phyloP scores from a whole-genome alignment of 805 yeast genomes.

The Yarrowia yakushimensis region DNA sequence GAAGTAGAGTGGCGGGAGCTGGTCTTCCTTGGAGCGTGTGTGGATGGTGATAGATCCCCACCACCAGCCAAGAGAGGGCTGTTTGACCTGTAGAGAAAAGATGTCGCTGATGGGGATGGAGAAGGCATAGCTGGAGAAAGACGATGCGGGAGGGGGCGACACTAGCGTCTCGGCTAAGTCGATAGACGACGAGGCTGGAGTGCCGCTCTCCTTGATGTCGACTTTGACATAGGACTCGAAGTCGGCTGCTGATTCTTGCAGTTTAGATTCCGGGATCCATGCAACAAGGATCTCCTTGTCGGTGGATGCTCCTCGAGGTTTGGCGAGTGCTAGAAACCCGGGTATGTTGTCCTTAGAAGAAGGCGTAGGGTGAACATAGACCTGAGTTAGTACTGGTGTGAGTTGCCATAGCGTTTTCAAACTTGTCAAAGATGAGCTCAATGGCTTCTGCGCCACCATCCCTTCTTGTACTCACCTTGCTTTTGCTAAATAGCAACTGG shows the following conservation, averaged over 20 bases:
- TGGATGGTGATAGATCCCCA: conserved; percentile 79
- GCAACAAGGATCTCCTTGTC: conserved; percentile 60
- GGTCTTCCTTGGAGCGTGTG: conserved; percentile 51
- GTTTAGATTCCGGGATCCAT: conserved; percentile 54
- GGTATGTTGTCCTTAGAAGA: conserved; percentile 70
- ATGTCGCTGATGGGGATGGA: conserved; percentile 55
- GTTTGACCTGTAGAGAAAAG: conserved; percentile 77
- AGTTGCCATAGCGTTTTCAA: background rate
- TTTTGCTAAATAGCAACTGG: conserved; percentile 21
- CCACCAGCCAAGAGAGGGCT: conserved; percentile 88
- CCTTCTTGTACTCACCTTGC: conserved; percentile 16
- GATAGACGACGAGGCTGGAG: conserved; percentile 28
- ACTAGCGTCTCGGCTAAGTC: conserved; percentile 40
- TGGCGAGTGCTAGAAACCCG: conserved; percentile 68
- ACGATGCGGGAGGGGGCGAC: conserved; percentile 50
- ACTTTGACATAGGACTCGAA: conserved; percentile 46
- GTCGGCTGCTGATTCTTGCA: conserved; percentile 46
- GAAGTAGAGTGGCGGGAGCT: conserved; percentile 81
- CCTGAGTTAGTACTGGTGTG: conserved; percentile 42
- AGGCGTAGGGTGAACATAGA: conserved; percentile 77
- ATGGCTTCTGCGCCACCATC: background rate
- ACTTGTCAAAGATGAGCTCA: background rate
- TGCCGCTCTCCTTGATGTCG: conserved; percentile 43
- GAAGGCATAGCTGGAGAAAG: conserved; percentile 64
- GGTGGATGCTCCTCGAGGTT: conserved; percentile 44